Base-by-base conservation (phyloP, 2,329 filamentous ascomycete genomes). In the Calonectria henricotiae region DNA sequence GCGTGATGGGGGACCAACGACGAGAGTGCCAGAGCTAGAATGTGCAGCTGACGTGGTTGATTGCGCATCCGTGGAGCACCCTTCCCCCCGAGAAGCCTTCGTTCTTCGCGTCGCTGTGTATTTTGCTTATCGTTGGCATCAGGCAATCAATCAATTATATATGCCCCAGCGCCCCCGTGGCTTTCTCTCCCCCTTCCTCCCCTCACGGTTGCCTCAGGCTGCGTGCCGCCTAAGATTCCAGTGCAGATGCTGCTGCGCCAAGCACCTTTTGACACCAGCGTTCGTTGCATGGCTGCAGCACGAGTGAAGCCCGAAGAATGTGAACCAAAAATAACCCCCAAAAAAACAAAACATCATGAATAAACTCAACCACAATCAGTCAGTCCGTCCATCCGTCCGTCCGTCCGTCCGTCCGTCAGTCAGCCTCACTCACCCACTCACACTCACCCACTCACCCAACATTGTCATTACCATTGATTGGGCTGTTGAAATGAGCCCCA, bases 61-160 rank as follows among this genome's bases (percentile, higher is more conserved):
- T 58, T 58, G 51, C 51, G 51, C 51, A 58, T 41, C 51, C 51
- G 51, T 58, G 51, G 51, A 58, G 32, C 51, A 39, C 51, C 9
- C 12, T 35, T 58, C 15, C 32, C 51, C 51, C 51, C n/a, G 4
- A 55, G 27, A 37, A 25, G 30, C 32, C 20, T 55, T n/a, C 17
- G 47, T 58, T n/a, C 20, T 58, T 39, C 23, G 35, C 51, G 51
- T 58, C 32, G 2, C 32, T 55, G 32, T 39, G 37, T 37, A 7
- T 37, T 37, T 37, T 37, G 5, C 51, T 58, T 58, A 58, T 58
- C 51, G 51, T 41, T n/a, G 25, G 17, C 27, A 32, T 58, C 51
- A 58, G 20, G 51, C 20, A 23, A 32, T 58, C 51, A 58, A 13
- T 32, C 20, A 23, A 20, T 20, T 46, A 9, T 46, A 7, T 30